Evolutionary conservation across 257 asterid genomes (phyloP).

Genomic region (Rhazya stricta): DNA sequence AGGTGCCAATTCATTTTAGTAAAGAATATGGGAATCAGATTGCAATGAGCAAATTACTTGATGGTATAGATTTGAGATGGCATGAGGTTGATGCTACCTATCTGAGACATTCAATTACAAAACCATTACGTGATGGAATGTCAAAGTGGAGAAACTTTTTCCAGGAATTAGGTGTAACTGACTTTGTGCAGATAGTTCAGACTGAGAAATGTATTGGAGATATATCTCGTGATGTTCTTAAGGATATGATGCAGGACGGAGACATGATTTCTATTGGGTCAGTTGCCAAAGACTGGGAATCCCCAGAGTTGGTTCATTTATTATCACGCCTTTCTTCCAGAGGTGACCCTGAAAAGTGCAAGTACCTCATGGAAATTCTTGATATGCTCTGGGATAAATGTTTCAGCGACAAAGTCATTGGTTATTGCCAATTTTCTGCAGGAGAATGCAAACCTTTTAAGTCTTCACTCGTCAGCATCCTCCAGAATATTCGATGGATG

Average conservation of each 20-base stretch:
- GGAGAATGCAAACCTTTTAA: conserved; percentile 47
- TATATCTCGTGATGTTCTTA: conserved; percentile 24
- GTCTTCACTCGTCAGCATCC: conserved; percentile 51
- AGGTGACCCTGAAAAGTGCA: conserved; percentile 54
- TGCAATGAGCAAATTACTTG: conserved; percentile 52
- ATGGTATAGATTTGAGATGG: conserved; percentile 64
- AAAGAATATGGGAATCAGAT: conserved; percentile 54
- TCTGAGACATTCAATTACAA: conserved; percentile 64
- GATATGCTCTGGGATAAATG: conserved; percentile 77
- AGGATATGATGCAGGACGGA: conserved; percentile 33
- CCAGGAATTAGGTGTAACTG: conserved; percentile 73
- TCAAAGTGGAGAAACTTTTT: conserved; percentile 79
- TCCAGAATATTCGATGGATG: conserved; percentile 62
- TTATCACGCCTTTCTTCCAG: conserved; percentile 48
- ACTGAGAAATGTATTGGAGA: conserved; percentile 51
- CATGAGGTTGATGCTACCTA: conserved; percentile 58
- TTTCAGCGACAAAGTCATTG: conserved; percentile 59
- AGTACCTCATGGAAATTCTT: conserved; percentile 70
- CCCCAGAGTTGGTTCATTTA: conserved; percentile 56
- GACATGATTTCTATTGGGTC: conserved; percentile 30
- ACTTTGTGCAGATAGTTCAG: conserved; percentile 69
- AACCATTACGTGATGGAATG: conserved; percentile 52
- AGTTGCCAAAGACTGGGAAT: conserved; percentile 65
- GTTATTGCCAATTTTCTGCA: conserved; percentile 36
- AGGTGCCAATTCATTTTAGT: conserved; percentile 78